Evolutionary conservation across 83 land plant species (phyloP).

Genomic region (Thuja plicata): DNA sequence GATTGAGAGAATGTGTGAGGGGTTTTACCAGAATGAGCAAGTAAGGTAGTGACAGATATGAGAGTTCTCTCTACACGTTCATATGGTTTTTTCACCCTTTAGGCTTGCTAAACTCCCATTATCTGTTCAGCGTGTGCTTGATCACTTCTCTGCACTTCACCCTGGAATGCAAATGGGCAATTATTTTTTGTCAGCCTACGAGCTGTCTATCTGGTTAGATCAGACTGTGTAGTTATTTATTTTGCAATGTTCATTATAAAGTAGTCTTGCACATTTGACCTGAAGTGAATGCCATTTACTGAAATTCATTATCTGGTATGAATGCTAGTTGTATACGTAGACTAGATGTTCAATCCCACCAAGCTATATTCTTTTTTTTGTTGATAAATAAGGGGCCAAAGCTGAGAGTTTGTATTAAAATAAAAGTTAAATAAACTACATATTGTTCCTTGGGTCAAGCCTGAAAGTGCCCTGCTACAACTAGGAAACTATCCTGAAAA

Average conservation of each 20-base stretch:
- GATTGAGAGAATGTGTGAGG: not conserved
- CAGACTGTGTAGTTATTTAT: not conserved
- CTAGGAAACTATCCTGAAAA: no score
- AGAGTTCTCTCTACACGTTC: not conserved
- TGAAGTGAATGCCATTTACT: not conserved
- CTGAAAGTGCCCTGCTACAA: no score
- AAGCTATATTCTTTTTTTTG: not conserved
- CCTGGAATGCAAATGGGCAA: not conserved
- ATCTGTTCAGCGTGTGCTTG: not conserved
- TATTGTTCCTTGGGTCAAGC: no score
- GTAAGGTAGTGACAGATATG: not conserved
- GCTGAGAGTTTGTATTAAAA: no score
- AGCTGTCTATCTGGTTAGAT: not conserved
- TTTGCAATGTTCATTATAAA: not conserved
- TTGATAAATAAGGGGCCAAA: no score
- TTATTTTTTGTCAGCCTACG: not conserved
- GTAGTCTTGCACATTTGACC: not conserved
- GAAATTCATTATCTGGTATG: not conserved
- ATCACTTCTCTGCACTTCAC: not conserved
- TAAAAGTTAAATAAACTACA: no score
- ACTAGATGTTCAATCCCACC: not conserved
- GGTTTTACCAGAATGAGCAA: conserved; percentile 3
- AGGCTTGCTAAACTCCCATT: not conserved
- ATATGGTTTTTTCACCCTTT: not conserved
- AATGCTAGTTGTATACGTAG: not conserved